Evolutionary conservation across 306 rosid species (phyloP).

Genomic region (Malus domestica): ASM211411v1 NC_041794.1:31121501-31122000

Average conservation of each 20-base stretch:
- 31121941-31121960: not conserved
- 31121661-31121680: not conserved
- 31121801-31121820: not conserved
- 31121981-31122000: not conserved
- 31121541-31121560: slow-evolving; percentile 28
- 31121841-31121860: not conserved
- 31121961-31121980: not conserved
- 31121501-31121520: slow-evolving; percentile 24
- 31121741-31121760: not conserved
- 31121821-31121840: not conserved
- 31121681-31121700: not conserved
- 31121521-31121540: slow-evolving; percentile 23
- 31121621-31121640: slow-evolving; percentile 21
- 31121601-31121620: slow-evolving; percentile 18
- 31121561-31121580: slow-evolving; percentile 24
- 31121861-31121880: not conserved
- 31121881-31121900: not conserved
- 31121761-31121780: not conserved
- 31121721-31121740: slow-evolving; percentile 5
- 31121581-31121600: slow-evolving; percentile 23
- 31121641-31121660: slow-evolving; percentile 3
- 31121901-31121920: not conserved
- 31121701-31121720: not conserved
- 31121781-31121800: not conserved
- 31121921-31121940: not conserved